Evolutionary conservation across 345 rosid genomes (phyloP), one percentile per base, ranked within the genome.

Genomic region (Bruguiera parviflora): DNA sequence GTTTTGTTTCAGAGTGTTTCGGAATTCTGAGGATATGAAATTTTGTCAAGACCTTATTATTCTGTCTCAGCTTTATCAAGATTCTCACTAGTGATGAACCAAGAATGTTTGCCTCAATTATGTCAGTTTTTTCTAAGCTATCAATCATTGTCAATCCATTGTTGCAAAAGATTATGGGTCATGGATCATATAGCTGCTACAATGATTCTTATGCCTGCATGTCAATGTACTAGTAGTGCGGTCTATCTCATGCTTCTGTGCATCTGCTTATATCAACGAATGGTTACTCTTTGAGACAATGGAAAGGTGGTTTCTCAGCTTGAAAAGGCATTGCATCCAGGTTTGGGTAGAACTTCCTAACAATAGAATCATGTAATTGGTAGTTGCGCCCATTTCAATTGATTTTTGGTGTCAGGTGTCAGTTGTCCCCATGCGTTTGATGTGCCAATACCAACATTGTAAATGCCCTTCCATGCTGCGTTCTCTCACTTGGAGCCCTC

Each of bases 401-500:
- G 35, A 16, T 56, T 67, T 53, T 67, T 4, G 11, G 16, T 56
- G 18, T 65, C 19, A 20, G 27, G 22, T 16, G 22, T 67, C 53
- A 56, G 43, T 52, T 15, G 53, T 53, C 37, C 37, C 57, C 10
- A 3, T 22, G 49, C 7, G 1, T 10, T 59, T 53, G 32, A 28
- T 28, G 15, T 3, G 22, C 46, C 65, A 69, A 33, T 15, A 5
- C 28, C 27, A 20, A 5, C 46, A 6, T 28, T 31, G 47, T 29
- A 31, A 59, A 59, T 59, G 72, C 65, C 60, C 49, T 53, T 51
- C 53, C 62, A 70, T 11, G 37, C 62, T 24, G 37, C 61, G 63
- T 25, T 62, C 15, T 39, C 62, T 25, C 53, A 53, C 39, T 55
- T 63, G 16, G 66, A 53, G 55, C 63, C 49, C 61, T 20, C 46